These are phyloP conservation scores for Pseudonitzschia multiseries DNA, from an alignment of 108 stramenopile species.

Conservation along the genomic window DNA sequence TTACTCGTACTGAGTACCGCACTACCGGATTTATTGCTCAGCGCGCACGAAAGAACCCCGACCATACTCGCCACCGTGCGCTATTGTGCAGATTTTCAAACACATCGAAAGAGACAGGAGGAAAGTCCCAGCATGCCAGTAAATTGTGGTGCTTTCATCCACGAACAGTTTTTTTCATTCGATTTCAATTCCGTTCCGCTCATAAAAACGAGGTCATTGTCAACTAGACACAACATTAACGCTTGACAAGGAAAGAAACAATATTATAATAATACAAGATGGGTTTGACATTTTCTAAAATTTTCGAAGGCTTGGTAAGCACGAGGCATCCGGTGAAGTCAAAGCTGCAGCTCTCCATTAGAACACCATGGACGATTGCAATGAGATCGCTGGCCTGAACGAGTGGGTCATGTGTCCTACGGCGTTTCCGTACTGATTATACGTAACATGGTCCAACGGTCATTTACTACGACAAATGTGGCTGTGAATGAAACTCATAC, in stretches of 20 bases:
- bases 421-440: conserved; percentile 27
- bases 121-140: no score
- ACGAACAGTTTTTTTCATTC: background rate
- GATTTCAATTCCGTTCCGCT: background rate
- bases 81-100: background rate
- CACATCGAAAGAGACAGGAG: background rate
- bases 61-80: no score
- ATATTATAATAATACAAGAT: conserved; percentile 50
- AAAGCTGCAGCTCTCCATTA: background rate
- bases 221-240: background rate
- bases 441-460: conserved; percentile 23
- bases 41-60: no score
- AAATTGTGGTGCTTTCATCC: conserved; percentile 6
- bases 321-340: background rate
- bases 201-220: conserved; percentile 1
- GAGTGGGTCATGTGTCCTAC: conserved; percentile 22
- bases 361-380: background rate
- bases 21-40: no score
- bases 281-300: conserved; percentile 87
- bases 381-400: background rate
- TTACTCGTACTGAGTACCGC: no score
- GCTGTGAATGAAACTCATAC: background rate
- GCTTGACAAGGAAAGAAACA: background rate
- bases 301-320: conserved; percentile 90
- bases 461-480: conserved; percentile 2